Evolutionary conservation across 257 asterid genomes (phyloP), one percentile per base, ranked within the genome.

Genomic region (Solanum pennellii): DNA sequence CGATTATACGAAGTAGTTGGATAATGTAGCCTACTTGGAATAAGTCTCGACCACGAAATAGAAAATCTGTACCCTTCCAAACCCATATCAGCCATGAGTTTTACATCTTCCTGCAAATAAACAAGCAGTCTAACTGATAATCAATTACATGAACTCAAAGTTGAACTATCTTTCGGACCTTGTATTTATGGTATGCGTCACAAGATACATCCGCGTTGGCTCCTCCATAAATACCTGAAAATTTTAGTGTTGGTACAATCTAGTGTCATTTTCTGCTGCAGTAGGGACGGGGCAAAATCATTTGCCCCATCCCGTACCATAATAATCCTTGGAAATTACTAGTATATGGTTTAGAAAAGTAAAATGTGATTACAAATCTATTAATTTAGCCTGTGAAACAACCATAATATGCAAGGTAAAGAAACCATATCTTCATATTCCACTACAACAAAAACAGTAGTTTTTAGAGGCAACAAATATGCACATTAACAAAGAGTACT

Each of bases 31-130:
- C 84, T 88, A 88, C 90, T 79, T 59, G 90, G 92, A 33, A 90
- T 75, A 49, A 90, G 90, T 44, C 92, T 88, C 33, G 92, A 83
- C 90, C 92, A 90, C n/a, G 92, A 90, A 77, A 90, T 86, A 1
- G 92, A 90, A 71, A 90, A 88, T 62, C 92, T 88, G 80, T 88
- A 86, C 3, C 84, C 88, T 49, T 86, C 84, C 84, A 86, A 72
- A 25, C 69, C 83, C 49, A 56, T 86, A 37, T 74, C 62, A 52
- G 84, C 83, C 84, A 74, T 86, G 31, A 86, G 83, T 44, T 27
- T 65, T 25, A 88, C 89, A 76, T 90, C 92, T 52, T 88, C 92
- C 92, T 90, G 86, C 62, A 88, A 29, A 75, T 8, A 41, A 83
- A 33, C 15, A 44, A 76, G 35, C 16, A 59, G 29, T 31, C 18